phyloP scores from a whole-genome alignment of 352 stramenopile species.

The Phytophthora melonis region DNA sequence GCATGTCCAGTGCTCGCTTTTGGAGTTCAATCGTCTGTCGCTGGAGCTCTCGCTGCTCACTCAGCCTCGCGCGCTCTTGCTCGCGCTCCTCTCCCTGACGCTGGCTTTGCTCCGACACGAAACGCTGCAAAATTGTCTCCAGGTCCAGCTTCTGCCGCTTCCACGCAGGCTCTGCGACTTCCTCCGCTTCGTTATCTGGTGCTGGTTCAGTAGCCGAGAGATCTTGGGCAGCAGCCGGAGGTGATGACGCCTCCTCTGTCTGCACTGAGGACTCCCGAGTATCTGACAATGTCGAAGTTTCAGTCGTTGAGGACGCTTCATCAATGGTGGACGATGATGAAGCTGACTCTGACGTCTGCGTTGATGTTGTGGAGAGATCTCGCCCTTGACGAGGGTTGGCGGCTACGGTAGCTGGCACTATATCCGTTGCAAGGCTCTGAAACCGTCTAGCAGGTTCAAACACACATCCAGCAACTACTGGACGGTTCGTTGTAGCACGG shows the following conservation, averaged over 20 bases:
- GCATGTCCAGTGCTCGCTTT: constrained; percentile 32
- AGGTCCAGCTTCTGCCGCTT: constrained; percentile 31
- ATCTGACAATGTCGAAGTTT: background rate
- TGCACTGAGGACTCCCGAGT: background rate
- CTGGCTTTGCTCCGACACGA: constrained; percentile 28
- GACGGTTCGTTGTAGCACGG: background rate
- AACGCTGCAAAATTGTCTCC: constrained; percentile 28
- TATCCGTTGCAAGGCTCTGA: background rate
- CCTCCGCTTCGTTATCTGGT: background rate
- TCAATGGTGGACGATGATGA: background rate
- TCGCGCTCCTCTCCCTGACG: constrained; percentile 19
- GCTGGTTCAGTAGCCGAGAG: background rate
- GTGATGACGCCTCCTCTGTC: background rate
- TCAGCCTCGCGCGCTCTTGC: constrained; percentile 14
- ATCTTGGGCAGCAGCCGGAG: background rate
- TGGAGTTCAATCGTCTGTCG: constrained; percentile 33
- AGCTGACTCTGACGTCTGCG: background rate
- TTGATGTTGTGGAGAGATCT: background rate
- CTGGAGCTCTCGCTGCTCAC: constrained; percentile 31
- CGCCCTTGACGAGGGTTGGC: background rate
- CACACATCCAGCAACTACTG: background rate
- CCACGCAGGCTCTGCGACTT: constrained; percentile 2
- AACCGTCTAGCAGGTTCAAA: background rate
- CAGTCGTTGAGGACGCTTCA: background rate
- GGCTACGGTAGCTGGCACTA: background rate